phyloP scores from a whole-genome alignment of 108 stramenopile genomes.

The Nitzschia sp. region DNA sequence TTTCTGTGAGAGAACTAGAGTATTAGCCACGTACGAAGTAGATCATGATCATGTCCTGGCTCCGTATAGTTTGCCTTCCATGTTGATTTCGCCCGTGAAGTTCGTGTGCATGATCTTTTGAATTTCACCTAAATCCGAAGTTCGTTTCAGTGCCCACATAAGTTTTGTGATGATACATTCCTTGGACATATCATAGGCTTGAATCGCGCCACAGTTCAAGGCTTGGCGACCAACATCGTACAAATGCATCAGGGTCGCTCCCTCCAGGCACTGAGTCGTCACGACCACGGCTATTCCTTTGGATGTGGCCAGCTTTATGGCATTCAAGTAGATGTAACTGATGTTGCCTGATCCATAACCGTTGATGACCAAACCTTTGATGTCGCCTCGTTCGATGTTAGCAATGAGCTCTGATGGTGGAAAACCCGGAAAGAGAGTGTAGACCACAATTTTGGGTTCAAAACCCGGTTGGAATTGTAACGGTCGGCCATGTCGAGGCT shows the following conservation, averaged over 20 bases:
- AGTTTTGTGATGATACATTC: constrained; percentile 77
- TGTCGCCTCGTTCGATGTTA: constrained; percentile 31
- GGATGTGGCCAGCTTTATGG: constrained; percentile 41
- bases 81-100: constrained; percentile 28
- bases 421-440: constrained; percentile 84
- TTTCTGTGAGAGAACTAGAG: too few species aligned
- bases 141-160: constrained; percentile 23
- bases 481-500: constrained; percentile 49
- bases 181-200: constrained; percentile 85
- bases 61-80: constrained; percentile 26
- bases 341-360: constrained; percentile 89
- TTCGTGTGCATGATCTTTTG: constrained; percentile 26
- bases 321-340: constrained; percentile 54
- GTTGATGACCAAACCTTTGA: constrained; percentile 76
- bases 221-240: constrained; percentile 74
- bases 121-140: constrained; percentile 3
- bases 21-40: too few species aligned
- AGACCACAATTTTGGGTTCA: constrained; percentile 72
- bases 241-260: constrained; percentile 71
- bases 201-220: constrained; percentile 70
- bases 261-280: constrained; percentile 79
- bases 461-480: constrained; percentile 71
- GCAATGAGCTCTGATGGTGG: constrained; percentile 52
- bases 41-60: not conserved
- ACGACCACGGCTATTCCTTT: constrained; percentile 74